Percentiles rank a stretch among this genome's conserved stretches.
These are phyloP conservation scores for Penicillium coffeae DNA, from an alignment of 495 filamentous ascomycete species.

Conservation along the genomic window DNA sequence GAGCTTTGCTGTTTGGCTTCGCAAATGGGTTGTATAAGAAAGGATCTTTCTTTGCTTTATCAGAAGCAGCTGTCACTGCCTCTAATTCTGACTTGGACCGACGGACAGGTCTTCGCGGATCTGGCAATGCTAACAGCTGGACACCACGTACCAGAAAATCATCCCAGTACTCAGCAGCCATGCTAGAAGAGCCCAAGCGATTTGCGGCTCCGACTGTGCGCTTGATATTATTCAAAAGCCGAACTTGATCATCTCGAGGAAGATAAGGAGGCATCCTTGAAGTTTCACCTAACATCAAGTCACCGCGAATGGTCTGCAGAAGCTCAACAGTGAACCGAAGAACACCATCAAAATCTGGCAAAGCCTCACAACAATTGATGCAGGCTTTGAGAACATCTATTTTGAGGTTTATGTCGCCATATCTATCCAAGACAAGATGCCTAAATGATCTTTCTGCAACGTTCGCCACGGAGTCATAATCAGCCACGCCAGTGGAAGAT, in stretches of 20 bases:
- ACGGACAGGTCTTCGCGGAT: slow-evolving; percentile 58
- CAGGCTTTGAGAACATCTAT: slow-evolving; percentile 78
- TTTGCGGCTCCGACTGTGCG: slow-evolving; percentile 73
- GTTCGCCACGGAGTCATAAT: slow-evolving; percentile 41
- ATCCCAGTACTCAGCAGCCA: slow-evolving; percentile 92
- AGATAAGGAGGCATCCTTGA: slow-evolving; percentile 56
- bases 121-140: slow-evolving; percentile 54
- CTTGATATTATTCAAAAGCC: slow-evolving; percentile 74
- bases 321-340: slow-evolving; percentile 80
- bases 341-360: slow-evolving; percentile 87
- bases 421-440: slow-evolving; percentile 35
- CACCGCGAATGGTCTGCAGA: slow-evolving; percentile 69
- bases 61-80: slow-evolving; percentile 48
- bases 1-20: slow-evolving; percentile 56
- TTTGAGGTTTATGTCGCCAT: slow-evolving; percentile 61
- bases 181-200: slow-evolving; percentile 62
- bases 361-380: slow-evolving; percentile 86
- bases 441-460: slow-evolving; percentile 43
- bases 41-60: slow-evolving; percentile 63
- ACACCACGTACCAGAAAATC: slow-evolving; percentile 86
- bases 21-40: slow-evolving; percentile 92
- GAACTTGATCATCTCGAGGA: slow-evolving; percentile 76
- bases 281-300: slow-evolving; percentile 60
- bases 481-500: slow-evolving; percentile 18
- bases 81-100: slow-evolving; percentile 70